Percentiles rank a stretch among this genome's conserved stretches.
Evolutionary conservation across 2,329 filamentous ascomycete genomes (phyloP).

Genomic region (Neophaeococcomyces aloes): DNA sequence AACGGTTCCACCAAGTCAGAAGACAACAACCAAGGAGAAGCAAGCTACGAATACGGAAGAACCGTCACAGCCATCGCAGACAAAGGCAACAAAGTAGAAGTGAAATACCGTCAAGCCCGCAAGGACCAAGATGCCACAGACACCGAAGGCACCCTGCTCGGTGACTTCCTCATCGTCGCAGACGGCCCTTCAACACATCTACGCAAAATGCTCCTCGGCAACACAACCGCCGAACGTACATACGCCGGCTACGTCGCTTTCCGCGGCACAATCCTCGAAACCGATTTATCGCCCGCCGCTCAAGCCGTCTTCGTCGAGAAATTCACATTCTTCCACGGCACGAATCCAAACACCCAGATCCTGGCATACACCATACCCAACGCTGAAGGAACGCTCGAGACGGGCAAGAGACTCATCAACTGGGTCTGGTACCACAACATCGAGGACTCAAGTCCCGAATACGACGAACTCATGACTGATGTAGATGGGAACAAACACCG

Average conservation of each 20-base stretch:
- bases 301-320: slow-evolving; percentile 27
- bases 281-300: slow-evolving; percentile 10
- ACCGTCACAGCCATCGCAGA: slow-evolving; percentile 9
- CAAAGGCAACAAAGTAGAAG: slow-evolving; percentile 10
- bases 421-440: slow-evolving; percentile 38
- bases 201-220: slow-evolving; percentile 10
- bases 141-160: slow-evolving; percentile 20
- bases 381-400: slow-evolving; percentile 29
- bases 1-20: neutral
- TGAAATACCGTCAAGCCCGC: slow-evolving; percentile 9
- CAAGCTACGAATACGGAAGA: slow-evolving; percentile 12
- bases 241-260: slow-evolving; percentile 34
- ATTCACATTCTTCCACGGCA: slow-evolving; percentile 33
- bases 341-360: slow-evolving; percentile 29
- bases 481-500: slow-evolving; percentile 23
- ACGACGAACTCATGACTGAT: slow-evolving; percentile 26
- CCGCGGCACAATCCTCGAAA: slow-evolving; percentile 33
- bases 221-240: slow-evolving; percentile 7
- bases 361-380: slow-evolving; percentile 36
- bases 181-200: slow-evolving; percentile 12
- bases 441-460: slow-evolving; percentile 14
- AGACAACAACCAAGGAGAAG: slow-evolving; percentile 6
- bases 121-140: neutral
- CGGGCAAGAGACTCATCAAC: slow-evolving; percentile 34
- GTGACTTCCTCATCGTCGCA: slow-evolving; percentile 13